Base-by-base conservation (phyloP, 169 alveolate genomes). In the Cryptosporidium bovis region DNA sequence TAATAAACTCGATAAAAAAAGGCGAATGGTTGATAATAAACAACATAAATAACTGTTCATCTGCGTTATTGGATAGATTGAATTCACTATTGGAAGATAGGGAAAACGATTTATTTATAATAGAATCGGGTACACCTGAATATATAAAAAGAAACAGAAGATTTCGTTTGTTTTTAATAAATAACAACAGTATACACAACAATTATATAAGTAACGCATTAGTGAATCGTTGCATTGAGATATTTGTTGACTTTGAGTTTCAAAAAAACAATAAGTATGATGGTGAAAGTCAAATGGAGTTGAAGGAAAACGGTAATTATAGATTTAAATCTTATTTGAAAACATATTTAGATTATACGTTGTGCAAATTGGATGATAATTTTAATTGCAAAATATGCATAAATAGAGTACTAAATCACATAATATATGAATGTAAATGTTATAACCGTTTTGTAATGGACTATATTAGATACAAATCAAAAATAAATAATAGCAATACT, bases 21-120 rank as follows among this genome's bases (percentile, higher is more conserved):
- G 99, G 99, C 6, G 94, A 95, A 65, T 96, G 98, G 98, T 91
- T 96, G 33, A 91, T 97, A 29, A 82, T 97, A 64, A 96, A 94
- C 62, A 94, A 96, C 82, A 94, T 95, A 31, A 96, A 97, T 90
- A 90, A 93, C 66, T 94, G 98, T 71, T 92, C 95, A 24, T 95
- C 98, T 3, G 96, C 99, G 18, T 94, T 97, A 34, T 82, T 97
- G 46, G 99, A 97, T 82, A 93, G 99, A 67, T 71, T 97, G 33
- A 97, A 97, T 83, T 93, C 99, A 20, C 82, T 97, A 29, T 89
- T 97, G 53, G 99, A 97, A 90, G 97, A 93, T 83, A 96, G 84
- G 27, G 93, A 91, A 27, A 77, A 77, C 27, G 71, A 77, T 16
- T 34, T 77, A 10, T 77, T 77, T 60, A 77, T 77, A 31, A 77